Evolutionary conservation across 768 basidiomycete genomes (phyloP).

Genomic region (Steccherinum ochraceum): DNA sequence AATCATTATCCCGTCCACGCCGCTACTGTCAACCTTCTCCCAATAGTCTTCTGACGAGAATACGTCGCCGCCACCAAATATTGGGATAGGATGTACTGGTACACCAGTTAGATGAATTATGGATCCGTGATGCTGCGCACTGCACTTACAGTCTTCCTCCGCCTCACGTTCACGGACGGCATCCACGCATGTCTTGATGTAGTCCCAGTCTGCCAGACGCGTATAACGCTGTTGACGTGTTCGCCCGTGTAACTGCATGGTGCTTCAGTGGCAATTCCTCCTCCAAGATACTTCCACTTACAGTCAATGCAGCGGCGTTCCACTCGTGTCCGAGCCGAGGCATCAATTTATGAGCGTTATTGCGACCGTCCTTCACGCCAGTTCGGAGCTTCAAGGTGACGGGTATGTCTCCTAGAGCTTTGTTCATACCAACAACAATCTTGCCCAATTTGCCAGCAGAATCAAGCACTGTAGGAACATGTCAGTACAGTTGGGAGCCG

Average conservation of each 20-base stretch:
- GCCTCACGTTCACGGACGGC: constrained; percentile 66
- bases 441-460: constrained; percentile 75
- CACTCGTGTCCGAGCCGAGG: constrained; percentile 57
- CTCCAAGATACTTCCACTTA: constrained; percentile 19
- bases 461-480: constrained; percentile 63
- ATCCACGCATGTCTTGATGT: constrained; percentile 83
- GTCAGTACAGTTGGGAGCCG: not conserved
- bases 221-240: constrained; percentile 94
- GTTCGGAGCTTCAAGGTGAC: constrained; percentile 90
- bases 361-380: constrained; percentile 84
- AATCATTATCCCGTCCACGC: constrained; percentile 95
- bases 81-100: constrained; percentile 77
- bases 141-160: constrained; percentile 60
- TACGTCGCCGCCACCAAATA: constrained; percentile 95
- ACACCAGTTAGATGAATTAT: not conserved
- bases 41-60: constrained; percentile 86
- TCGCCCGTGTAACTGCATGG: constrained; percentile 87
- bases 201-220: constrained; percentile 89
- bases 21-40: constrained; percentile 64
- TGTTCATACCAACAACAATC: constrained; percentile 88
- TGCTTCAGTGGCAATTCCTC: not conserved
- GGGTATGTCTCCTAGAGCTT: constrained; percentile 84
- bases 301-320: constrained; percentile 49
- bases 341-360: constrained; percentile 87
- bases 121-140: not conserved